phyloP scores from a whole-genome alignment of 805 yeast species.

The Cyberlindnera maritima region DNA sequence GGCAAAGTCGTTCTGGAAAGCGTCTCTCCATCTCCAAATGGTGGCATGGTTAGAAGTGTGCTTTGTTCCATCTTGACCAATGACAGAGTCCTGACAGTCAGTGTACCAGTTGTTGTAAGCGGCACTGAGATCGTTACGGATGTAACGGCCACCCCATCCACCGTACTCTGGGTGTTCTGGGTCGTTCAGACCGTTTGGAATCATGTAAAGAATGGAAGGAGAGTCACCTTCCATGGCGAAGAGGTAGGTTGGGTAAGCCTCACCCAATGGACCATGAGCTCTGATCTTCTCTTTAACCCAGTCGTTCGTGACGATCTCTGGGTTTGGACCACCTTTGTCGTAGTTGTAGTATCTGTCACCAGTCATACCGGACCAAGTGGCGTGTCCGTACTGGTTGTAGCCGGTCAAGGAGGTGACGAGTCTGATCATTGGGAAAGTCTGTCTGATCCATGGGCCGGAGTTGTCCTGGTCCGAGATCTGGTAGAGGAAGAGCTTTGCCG shows the following conservation, averaged over 20 bases:
- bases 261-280: conserved; percentile 29
- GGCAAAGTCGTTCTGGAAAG: conserved; percentile 31
- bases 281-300: conserved; percentile 28
- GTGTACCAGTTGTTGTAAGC: conserved; percentile 22
- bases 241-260: conserved; percentile 24
- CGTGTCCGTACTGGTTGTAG: conserved; percentile 28
- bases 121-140: conserved; percentile 22
- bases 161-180: conserved; percentile 32
- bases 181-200: conserved; percentile 32
- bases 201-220: conserved; percentile 27
- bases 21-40: conserved; percentile 36
- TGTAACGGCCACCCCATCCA: conserved; percentile 35
- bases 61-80: conserved; percentile 8
- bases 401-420: conserved; percentile 30
- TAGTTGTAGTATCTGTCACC: conserved; percentile 27
- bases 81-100: conserved; percentile 25
- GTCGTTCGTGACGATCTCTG: conserved; percentile 23
- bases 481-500: conserved; percentile 25
- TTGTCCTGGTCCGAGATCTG: conserved; percentile 34
- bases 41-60: conserved; percentile 29
- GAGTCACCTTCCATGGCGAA: conserved; percentile 34
- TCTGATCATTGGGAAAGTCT: conserved; percentile 25
- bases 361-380: conserved; percentile 33
- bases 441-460: conserved; percentile 33
- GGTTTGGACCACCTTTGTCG: conserved; percentile 32